These are phyloP conservation scores for Fagopyrum tataricum DNA, from an alignment of 148 eudicot species.

Conservation along the genomic window DNA sequence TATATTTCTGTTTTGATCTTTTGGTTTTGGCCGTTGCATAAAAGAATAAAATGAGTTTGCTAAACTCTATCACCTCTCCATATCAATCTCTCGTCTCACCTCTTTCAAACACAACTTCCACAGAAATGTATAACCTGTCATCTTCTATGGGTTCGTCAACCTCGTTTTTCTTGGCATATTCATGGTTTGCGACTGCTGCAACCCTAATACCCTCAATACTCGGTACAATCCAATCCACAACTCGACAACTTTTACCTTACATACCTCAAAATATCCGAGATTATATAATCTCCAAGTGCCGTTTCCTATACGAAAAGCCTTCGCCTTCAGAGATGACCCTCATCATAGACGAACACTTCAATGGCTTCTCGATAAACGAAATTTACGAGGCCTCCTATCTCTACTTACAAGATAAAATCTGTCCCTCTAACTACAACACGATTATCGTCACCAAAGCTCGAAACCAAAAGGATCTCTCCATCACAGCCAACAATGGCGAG, in stretches of 20 bases:
- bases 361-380: slow-evolving; percentile 8
- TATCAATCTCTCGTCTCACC: too few relatives aligned
- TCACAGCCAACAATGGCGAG: slow-evolving; percentile 14
- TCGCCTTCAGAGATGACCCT: slow-evolving; percentile 11
- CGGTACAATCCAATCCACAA: not conserved
- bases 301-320: not conserved
- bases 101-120: too few relatives aligned
- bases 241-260: not conserved
- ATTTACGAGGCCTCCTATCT: slow-evolving; percentile 12
- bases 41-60: too few relatives aligned
- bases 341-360: slow-evolving; percentile 10
- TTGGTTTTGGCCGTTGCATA: too few relatives aligned
- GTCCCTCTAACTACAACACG: slow-evolving; percentile 10
- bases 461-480: not conserved
- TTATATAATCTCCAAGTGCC: not conserved
- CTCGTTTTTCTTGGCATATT: too few relatives aligned
- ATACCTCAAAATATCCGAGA: slow-evolving; percentile 5
- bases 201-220: too few relatives aligned
- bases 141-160: too few relatives aligned
- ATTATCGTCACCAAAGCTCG: slow-evolving; percentile 13
- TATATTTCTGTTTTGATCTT: too few relatives aligned
- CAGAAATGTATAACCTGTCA: too few relatives aligned
- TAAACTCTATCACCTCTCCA: too few relatives aligned
- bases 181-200: too few relatives aligned
- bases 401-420: slow-evolving; percentile 14